A percentile compares a stretch with the other conserved stretches of the same genome.
Conservation (phyloP, 2,329 filamentous ascomycete genomes). For the Penicillium digitatum region DNA sequence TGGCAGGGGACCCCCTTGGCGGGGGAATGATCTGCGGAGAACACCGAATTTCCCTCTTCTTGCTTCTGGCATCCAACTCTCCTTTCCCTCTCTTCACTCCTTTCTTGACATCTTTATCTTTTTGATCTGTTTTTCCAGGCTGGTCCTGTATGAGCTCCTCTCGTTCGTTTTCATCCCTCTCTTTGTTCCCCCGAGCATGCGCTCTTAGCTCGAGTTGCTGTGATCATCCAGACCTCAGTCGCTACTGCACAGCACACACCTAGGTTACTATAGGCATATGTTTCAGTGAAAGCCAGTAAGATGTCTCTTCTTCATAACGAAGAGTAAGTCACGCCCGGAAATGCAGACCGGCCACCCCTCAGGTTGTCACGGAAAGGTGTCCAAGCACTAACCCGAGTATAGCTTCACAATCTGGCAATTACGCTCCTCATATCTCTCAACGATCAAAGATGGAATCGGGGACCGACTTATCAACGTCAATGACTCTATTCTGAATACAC, state of each 20-base stretch:
- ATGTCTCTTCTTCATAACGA: conserved; percentile 52
- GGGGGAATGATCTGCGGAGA: conserved; percentile 12
- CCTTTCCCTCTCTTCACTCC: conserved; percentile 9
- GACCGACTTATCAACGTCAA: conserved; percentile 64
- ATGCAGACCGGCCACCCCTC: neutral
- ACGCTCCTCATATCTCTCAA: conserved; percentile 60
- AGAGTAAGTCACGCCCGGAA: conserved; percentile 40
- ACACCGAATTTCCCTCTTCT: conserved; percentile 13
- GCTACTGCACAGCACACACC: neutral
- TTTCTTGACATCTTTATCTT: conserved; percentile 1
- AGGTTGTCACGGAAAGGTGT: neutral
- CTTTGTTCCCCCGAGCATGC: conserved; percentile 18
- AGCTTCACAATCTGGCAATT: conserved; percentile 65
- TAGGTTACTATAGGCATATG: neutral
- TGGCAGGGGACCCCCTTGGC: neutral
- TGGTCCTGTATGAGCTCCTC: conserved; percentile 31
- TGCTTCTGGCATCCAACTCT: neutral
- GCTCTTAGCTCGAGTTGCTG: neutral
- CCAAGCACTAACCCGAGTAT: conserved; percentile 15
- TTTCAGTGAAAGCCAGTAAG: conserved; percentile 7
- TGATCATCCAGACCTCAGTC: conserved; percentile 4
- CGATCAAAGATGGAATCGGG: conserved; percentile 63
- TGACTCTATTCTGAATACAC: conserved; percentile 59
- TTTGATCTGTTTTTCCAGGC: conserved; percentile 23
- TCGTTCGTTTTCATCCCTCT: conserved; percentile 11